A percentile compares a stretch with the other conserved stretches of the same genome.
Conservation (phyloP, 208 protist genomes). For the Porcisia hertigi region DNA sequence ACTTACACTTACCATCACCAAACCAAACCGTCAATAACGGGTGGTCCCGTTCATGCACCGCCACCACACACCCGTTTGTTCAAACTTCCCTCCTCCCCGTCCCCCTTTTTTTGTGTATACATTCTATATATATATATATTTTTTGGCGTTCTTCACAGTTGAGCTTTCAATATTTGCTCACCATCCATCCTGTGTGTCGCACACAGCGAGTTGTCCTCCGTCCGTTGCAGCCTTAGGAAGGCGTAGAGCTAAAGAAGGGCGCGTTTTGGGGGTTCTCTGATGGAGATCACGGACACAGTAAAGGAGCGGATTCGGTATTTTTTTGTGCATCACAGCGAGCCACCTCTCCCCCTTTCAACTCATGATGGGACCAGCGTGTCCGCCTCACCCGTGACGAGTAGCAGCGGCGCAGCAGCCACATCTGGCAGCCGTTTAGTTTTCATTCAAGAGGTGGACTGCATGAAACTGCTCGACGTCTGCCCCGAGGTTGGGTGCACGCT, state of each 20-base stretch:
- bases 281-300: constrained; percentile 17
- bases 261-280: not conserved
- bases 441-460: constrained; percentile 79
- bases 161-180: not conserved
- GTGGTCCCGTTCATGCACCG: not conserved
- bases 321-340: constrained; percentile 64
- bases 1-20: not conserved
- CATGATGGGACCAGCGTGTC: not conserved
- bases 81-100: not conserved
- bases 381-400: not conserved
- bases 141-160: not conserved
- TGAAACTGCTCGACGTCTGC: constrained; percentile 59
- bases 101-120: not conserved
- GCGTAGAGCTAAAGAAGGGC: not conserved
- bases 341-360: constrained; percentile 37
- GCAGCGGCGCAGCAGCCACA: not conserved
- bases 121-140: too few relatives aligned
- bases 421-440: constrained; percentile 42
- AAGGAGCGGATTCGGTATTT: constrained; percentile 46
- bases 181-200: not conserved
- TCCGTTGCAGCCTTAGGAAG: not conserved
- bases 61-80: not conserved
- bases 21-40: not conserved
- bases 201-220: not conserved
- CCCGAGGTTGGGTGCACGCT: constrained; percentile 48